A percentile compares a stretch with the other conserved stretches of the same genome.
Conservation (phyloP, 441 rosid species). For the Kokia cookei region DNA sequence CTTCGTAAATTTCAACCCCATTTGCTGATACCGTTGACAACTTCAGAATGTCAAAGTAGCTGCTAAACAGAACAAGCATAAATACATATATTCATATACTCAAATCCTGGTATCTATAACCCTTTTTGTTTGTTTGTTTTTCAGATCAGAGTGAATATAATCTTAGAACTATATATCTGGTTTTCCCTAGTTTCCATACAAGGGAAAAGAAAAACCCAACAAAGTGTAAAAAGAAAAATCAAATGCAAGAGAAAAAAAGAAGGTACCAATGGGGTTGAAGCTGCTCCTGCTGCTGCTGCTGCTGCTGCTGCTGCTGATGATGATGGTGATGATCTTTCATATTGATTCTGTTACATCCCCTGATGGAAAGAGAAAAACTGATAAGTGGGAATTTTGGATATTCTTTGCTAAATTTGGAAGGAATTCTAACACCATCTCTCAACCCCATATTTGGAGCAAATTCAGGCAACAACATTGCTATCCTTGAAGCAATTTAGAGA, state of each 20-base stretch:
- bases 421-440: slow-evolving; percentile 7
- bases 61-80: not conserved
- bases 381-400: slow-evolving; percentile 4
- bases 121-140: too few relatives aligned
- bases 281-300: not conserved
- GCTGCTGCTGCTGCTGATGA: not conserved
- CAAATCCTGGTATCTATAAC: too few relatives aligned
- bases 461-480: slow-evolving; percentile 6
- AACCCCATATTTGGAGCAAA: slow-evolving; percentile 28
- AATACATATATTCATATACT: too few relatives aligned
- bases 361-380: slow-evolving; percentile 7
- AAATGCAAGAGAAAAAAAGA: not conserved
- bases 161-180: too few relatives aligned
- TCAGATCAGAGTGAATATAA: too few relatives aligned
- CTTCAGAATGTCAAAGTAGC: slow-evolving; percentile 8
- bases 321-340: slow-evolving; percentile 16
- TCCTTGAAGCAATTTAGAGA: not conserved
- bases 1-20: slow-evolving; percentile 70
- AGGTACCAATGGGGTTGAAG: slow-evolving; percentile 28
- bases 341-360: slow-evolving; percentile 5
- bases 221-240: not conserved
- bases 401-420: slow-evolving; percentile 29
- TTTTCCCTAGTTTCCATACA: too few relatives aligned
- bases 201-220: not conserved
- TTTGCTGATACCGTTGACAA: slow-evolving; percentile 16